Evolutionary conservation across 257 asterid species (phyloP).

Genomic region (Orobanche coerulescens): DNA sequence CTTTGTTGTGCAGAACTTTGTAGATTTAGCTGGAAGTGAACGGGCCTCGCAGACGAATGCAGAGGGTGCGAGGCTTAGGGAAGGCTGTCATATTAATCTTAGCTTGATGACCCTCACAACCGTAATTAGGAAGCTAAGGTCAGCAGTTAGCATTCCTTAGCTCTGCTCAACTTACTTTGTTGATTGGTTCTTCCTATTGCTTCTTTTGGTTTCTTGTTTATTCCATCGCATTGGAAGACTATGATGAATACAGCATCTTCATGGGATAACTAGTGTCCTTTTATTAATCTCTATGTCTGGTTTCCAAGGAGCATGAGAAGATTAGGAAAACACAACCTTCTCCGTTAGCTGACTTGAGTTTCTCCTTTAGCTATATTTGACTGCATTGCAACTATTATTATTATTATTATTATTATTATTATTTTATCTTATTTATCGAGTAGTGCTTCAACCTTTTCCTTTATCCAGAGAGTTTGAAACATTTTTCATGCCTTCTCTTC

Average conservation of each 20-base stretch:
- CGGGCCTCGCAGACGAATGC: constrained; percentile 92
- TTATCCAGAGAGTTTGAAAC: background rate
- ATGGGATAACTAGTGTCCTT: background rate
- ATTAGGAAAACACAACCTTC: too few relatives aligned
- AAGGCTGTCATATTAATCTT: constrained; percentile 96
- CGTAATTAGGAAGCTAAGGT: constrained; percentile 93
- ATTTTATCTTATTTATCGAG: background rate
- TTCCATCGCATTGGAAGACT: too few relatives aligned
- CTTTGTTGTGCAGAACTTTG: constrained; percentile 60
- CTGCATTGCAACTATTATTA: too few relatives aligned
- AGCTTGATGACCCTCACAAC: constrained; percentile 96
- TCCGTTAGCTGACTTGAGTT: too few relatives aligned
- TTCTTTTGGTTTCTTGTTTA: background rate
- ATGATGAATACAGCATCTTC: too few relatives aligned
- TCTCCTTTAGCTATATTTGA: too few relatives aligned
- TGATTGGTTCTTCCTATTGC: background rate
- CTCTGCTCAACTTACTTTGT: background rate
- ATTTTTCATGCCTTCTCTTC: background rate
- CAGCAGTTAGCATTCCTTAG: constrained; percentile 8
- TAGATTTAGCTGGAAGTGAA: constrained; percentile 95
- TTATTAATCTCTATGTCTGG: too few relatives aligned
- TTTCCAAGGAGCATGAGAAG: too few relatives aligned
- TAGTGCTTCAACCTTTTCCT: background rate
- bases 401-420: too few relatives aligned
- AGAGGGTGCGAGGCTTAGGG: constrained; percentile 88